These are phyloP conservation scores for Rhynchosporium secalis DNA, from an alignment of 2,329 filamentous ascomycete species.

Conservation along the genomic window DNA sequence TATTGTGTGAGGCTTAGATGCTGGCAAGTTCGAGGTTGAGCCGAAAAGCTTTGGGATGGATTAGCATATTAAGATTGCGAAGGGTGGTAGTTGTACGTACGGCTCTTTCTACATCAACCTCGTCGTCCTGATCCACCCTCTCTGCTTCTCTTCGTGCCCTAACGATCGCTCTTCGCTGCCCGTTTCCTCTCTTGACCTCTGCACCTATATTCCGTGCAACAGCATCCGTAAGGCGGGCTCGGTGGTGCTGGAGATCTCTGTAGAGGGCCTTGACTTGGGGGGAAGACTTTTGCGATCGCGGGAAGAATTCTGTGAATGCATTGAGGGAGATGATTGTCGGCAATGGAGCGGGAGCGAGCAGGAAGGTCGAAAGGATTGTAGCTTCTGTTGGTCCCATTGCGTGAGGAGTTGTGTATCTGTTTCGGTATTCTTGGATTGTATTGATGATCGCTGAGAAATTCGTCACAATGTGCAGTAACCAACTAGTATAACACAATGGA, in stretches of 20 bases:
- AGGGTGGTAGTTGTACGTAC: constrained; percentile 42
- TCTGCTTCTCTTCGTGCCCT: constrained; percentile 54
- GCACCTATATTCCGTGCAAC: constrained; percentile 64
- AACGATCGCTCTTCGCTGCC: constrained; percentile 58
- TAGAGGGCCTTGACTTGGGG: constrained; percentile 55
- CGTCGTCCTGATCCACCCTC: constrained; percentile 58
- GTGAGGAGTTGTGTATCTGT: too few relatives aligned
- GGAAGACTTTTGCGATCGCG: constrained; percentile 48
- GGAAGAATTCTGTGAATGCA: constrained; percentile 77
- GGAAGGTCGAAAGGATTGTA: constrained; percentile 73
- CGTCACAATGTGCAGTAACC: neutral
- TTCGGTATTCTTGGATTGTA: too few relatives aligned
- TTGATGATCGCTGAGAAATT: neutral
- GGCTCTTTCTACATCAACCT: constrained; percentile 62
- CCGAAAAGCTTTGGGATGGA: constrained; percentile 57
- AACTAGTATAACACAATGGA: neutral
- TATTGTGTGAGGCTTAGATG: constrained; percentile 58
- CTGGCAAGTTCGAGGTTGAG: constrained; percentile 45
- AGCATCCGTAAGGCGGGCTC: constrained; percentile 65
- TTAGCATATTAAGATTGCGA: constrained; percentile 1
- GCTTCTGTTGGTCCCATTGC: constrained; percentile 57
- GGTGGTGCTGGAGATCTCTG: constrained; percentile 74
- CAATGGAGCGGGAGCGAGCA: constrained; percentile 73
- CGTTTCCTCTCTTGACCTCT: constrained; percentile 63
- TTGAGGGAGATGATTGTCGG: constrained; percentile 71